Conservation (phyloP, 2,329 filamentous ascomycete species). For the Penicillium sp. region DNA sequence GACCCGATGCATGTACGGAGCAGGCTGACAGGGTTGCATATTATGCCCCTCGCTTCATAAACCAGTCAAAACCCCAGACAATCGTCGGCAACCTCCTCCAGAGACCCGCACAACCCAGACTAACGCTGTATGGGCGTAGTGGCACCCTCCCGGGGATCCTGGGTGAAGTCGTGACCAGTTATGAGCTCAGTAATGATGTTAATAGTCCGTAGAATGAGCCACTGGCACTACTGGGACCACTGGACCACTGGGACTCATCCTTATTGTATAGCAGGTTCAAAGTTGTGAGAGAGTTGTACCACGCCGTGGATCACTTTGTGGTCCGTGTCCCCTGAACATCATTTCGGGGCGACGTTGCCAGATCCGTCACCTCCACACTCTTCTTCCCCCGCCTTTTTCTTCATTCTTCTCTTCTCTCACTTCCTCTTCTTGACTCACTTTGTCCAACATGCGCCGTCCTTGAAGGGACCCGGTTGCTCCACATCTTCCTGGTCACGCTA, state of each 20-base stretch:
- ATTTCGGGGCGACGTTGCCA: slow-evolving; percentile 25
- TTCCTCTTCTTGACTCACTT: slow-evolving; percentile 9
- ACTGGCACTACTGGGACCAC: background rate
- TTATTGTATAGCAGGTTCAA: background rate
- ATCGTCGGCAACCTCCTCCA: slow-evolving; percentile 15
- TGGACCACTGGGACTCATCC: background rate
- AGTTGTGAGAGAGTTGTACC: background rate
- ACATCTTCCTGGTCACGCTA: slow-evolving; percentile 32
- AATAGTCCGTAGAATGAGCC: background rate
- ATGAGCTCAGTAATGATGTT: background rate
- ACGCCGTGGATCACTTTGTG: slow-evolving; percentile 7
- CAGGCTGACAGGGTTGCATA: slow-evolving; percentile 15
- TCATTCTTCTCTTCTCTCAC: slow-evolving; percentile 11
- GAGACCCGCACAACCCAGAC: slow-evolving; percentile 9
- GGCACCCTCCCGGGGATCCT: background rate
- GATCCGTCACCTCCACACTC: slow-evolving; percentile 18
- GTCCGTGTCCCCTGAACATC: slow-evolving; percentile 25
- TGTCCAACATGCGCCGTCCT: slow-evolving; percentile 23
- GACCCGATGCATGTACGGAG: slow-evolving; percentile 12
- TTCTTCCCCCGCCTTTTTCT: slow-evolving; percentile 7
- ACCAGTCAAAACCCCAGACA: slow-evolving; percentile 11
- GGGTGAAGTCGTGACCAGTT: background rate
- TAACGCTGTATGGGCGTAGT: slow-evolving; percentile 6
- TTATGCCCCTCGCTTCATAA: slow-evolving; percentile 7
- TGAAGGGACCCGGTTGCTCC: slow-evolving; percentile 29